Percentiles rank a stretch among this genome's conserved stretches.
These are phyloP conservation scores for Tulasnella sp. DNA, from an alignment of 768 basidiomycete genomes.

Conservation along the genomic window DNA sequence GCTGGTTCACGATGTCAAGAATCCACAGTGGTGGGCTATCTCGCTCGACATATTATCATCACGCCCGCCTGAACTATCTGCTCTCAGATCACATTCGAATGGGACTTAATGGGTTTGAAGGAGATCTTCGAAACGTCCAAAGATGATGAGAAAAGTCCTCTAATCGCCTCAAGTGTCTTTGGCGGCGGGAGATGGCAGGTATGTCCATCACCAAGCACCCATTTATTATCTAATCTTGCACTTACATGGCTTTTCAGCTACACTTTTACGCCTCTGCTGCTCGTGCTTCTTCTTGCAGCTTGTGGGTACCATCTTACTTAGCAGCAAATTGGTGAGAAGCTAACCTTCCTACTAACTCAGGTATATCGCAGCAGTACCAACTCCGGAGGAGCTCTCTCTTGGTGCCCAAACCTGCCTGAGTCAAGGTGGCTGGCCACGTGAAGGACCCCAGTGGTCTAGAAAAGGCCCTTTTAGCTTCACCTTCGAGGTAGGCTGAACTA, in stretches of 20 bases:
- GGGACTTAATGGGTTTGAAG: slow-evolving; percentile 15
- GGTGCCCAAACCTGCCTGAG: slow-evolving; percentile 14
- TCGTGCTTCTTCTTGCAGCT: slow-evolving; percentile 9
- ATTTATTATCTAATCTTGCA: not conserved
- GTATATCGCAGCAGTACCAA: slow-evolving; percentile 14
- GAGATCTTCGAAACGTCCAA: slow-evolving; percentile 15
- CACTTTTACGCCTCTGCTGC: slow-evolving; percentile 16
- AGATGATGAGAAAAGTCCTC: slow-evolving; percentile 16
- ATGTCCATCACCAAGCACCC: not conserved
- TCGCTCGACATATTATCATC: too few relatives aligned
- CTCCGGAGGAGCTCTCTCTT: slow-evolving; percentile 5
- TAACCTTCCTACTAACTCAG: too few relatives aligned
- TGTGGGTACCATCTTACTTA: not conserved
- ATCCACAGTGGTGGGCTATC: slow-evolving; percentile 12
- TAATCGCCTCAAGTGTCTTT: slow-evolving; percentile 14
- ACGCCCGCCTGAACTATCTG: not conserved
- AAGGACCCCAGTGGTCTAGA: slow-evolving; percentile 12
- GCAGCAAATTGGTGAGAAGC: too few relatives aligned
- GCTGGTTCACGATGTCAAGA: slow-evolving; percentile 16
- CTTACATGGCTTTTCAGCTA: slow-evolving; percentile 4
- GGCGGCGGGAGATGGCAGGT: slow-evolving; percentile 15
- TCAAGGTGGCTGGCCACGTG: slow-evolving; percentile 15
- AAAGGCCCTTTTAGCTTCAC: slow-evolving; percentile 14
- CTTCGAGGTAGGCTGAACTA: slow-evolving; percentile 10
- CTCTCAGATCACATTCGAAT: slow-evolving; percentile 13